These are phyloP conservation scores for Yamagishiella unicocca DNA, from an alignment of 139 green algal genomes.

Conservation along the genomic window DNA sequence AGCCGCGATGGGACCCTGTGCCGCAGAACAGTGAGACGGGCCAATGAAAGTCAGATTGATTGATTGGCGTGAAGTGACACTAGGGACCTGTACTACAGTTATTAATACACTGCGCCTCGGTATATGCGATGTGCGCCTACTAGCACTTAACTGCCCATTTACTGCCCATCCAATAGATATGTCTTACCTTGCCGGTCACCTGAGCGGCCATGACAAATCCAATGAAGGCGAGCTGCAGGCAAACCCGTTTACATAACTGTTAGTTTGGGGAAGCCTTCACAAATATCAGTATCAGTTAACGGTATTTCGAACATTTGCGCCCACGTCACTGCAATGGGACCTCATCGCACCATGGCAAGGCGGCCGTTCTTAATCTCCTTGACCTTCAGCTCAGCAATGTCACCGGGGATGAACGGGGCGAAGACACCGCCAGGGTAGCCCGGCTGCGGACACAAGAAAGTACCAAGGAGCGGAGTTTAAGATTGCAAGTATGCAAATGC, in stretches of 20 bases:
- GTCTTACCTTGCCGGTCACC: constrained; percentile 74
- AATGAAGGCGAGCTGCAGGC: constrained; percentile 51
- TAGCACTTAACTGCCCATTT: neutral
- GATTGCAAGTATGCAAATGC: too few relatives aligned
- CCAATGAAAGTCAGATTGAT: too few relatives aligned
- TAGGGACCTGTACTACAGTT: too few relatives aligned
- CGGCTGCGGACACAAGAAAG: constrained; percentile 43
- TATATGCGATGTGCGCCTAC: too few relatives aligned
- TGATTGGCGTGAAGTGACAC: too few relatives aligned
- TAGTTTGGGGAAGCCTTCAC: too few relatives aligned
- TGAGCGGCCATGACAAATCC: constrained; percentile 70
- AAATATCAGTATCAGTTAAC: too few relatives aligned
- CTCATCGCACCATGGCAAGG: constrained; percentile 88
- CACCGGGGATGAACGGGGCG: constrained; percentile 78
- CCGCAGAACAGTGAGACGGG: neutral
- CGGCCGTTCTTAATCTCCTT: constrained; percentile 98
- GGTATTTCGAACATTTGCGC: too few relatives aligned
- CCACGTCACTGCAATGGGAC: too few relatives aligned
- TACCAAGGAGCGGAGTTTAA: too few relatives aligned
- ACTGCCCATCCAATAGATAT: neutral
- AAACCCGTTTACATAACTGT: too few relatives aligned
- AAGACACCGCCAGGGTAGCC: constrained; percentile 86
- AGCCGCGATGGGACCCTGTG: constrained; percentile 70
- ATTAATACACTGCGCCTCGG: too few relatives aligned
- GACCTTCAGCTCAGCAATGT: constrained; percentile 87